Conservation (phyloP, 352 stramenopile genomes). For the Phytophthora sp. region DNA sequence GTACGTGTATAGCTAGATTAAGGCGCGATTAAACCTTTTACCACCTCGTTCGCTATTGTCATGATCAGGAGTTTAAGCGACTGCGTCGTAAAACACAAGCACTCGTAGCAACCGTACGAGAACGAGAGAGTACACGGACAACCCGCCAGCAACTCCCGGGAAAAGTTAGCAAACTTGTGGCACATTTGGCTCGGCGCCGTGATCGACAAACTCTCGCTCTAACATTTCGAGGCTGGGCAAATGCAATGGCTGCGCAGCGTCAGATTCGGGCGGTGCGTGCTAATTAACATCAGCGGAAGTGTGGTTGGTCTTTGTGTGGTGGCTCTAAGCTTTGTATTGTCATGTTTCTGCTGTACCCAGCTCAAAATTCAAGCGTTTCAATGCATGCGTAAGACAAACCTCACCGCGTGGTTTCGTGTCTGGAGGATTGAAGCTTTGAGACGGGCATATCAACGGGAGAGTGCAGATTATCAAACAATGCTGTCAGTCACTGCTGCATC, state of each 20-base stretch:
- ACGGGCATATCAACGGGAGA: conserved; percentile 77
- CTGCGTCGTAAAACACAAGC: conserved; percentile 53
- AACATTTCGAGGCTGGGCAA: conserved; percentile 61
- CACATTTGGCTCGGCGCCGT: conserved; percentile 9
- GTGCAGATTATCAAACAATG: conserved; percentile 83
- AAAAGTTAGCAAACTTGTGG: conserved; percentile 52
- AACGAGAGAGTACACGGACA: conserved; percentile 49
- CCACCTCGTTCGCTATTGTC: not conserved
- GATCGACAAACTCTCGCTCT: conserved; percentile 31
- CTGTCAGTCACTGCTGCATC: conserved; percentile 76
- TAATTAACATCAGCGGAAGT: not conserved
- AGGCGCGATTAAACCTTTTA: too few species aligned
- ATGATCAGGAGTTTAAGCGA: conserved; percentile 64
- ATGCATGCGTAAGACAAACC: conserved; percentile 50
- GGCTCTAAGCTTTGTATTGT: not conserved
- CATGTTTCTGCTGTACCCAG: conserved; percentile 12
- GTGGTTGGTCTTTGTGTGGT: not conserved
- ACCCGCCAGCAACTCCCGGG: conserved; percentile 48
- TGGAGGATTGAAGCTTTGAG: conserved; percentile 78
- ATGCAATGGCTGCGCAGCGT: conserved; percentile 39
- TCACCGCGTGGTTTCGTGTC: conserved; percentile 68
- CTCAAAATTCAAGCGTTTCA: conserved; percentile 74
- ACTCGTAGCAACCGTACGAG: conserved; percentile 56
- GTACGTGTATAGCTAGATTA: too few species aligned
- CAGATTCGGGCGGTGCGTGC: conserved; percentile 48